Percentiles rank a stretch among this genome's conserved stretches.
These are phyloP conservation scores for Nephelium lappaceum DNA, from an alignment of 345 rosid genomes.

Conservation along the genomic window DNA sequence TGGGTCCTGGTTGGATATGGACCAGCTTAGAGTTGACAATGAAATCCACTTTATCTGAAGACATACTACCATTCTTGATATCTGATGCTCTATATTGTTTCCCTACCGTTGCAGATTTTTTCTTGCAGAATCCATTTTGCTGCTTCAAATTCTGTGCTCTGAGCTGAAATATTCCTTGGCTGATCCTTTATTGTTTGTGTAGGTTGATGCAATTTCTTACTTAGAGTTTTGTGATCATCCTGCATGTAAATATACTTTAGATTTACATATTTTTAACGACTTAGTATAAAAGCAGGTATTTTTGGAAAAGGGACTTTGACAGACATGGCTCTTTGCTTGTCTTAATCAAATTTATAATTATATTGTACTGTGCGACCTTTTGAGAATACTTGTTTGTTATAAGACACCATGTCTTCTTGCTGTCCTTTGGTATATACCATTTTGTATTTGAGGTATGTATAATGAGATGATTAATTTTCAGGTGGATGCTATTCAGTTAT, in stretches of 20 bases:
- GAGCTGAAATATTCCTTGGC: constrained; percentile 50
- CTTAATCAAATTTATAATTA: not conserved
- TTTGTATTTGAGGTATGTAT: constrained; percentile 13
- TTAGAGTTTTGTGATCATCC: constrained; percentile 10
- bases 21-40: constrained; percentile 26
- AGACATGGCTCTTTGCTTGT: not conserved
- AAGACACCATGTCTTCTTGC: not conserved
- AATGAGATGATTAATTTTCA: constrained; percentile 34
- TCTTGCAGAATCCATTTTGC: constrained; percentile 48
- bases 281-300: not conserved
- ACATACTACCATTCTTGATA: constrained; percentile 22
- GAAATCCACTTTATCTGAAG: constrained; percentile 23
- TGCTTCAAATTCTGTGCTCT: constrained; percentile 49
- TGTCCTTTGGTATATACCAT: not conserved
- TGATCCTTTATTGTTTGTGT: constrained; percentile 41
- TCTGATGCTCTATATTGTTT: constrained; percentile 47
- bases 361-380: constrained; percentile 3
- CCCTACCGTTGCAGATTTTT: constrained; percentile 50
- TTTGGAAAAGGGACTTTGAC: not conserved
- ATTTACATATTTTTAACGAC: constrained; percentile 4
- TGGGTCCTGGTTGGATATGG: constrained; percentile 26
- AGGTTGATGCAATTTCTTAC: constrained; percentile 32
- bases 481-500: constrained; percentile 83
- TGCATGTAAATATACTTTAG: constrained; percentile 4
- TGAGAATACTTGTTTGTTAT: not conserved